Conservation (phyloP, 2,329 filamentous ascomycete species). For the Berkeleyomyces basicola region DNA sequence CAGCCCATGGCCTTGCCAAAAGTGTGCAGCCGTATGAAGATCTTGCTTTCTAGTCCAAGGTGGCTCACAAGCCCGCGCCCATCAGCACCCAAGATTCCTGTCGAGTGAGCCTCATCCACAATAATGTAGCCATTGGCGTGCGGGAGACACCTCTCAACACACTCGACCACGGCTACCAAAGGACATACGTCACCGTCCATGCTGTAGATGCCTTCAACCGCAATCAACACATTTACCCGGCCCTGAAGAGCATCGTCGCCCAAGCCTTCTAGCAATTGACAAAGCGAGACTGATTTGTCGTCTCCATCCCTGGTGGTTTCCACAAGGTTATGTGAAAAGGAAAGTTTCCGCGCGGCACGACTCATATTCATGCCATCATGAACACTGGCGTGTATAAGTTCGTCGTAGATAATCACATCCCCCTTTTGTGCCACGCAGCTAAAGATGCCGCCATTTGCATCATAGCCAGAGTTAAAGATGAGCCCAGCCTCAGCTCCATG, state of each 20-base stretch:
- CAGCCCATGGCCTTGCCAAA: conserved; percentile 54
- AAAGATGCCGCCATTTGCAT: conserved; percentile 50
- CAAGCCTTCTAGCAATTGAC: conserved; percentile 17
- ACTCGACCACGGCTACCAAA: conserved; percentile 39
- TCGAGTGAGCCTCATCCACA: conserved; percentile 53
- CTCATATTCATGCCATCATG: conserved; percentile 61
- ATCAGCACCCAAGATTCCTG: conserved; percentile 37
- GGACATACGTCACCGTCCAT: conserved; percentile 69
- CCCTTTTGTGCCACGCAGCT: conserved; percentile 40
- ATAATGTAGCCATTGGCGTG: conserved; percentile 43
- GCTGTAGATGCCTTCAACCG: conserved; percentile 57
- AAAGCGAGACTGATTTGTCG: not conserved
- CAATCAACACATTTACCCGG: conserved; percentile 43
- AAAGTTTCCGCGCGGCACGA: conserved; percentile 29
- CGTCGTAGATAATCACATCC: conserved; percentile 54
- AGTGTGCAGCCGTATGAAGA: conserved; percentile 44
- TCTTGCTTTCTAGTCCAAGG: conserved; percentile 35
- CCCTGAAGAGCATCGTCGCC: conserved; percentile 23
- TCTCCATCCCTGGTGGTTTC: conserved; percentile 3
- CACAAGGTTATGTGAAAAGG: conserved; percentile 43
- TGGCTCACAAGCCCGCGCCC: conserved; percentile 43
- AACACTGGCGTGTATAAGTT: conserved; percentile 59
- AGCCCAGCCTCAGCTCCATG: conserved; percentile 30
- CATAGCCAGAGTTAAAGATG: conserved; percentile 44
- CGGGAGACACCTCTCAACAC: conserved; percentile 39